Conservation (phyloP, 2,329 filamentous ascomycete genomes). For the Claviceps humidiphila region DNA sequence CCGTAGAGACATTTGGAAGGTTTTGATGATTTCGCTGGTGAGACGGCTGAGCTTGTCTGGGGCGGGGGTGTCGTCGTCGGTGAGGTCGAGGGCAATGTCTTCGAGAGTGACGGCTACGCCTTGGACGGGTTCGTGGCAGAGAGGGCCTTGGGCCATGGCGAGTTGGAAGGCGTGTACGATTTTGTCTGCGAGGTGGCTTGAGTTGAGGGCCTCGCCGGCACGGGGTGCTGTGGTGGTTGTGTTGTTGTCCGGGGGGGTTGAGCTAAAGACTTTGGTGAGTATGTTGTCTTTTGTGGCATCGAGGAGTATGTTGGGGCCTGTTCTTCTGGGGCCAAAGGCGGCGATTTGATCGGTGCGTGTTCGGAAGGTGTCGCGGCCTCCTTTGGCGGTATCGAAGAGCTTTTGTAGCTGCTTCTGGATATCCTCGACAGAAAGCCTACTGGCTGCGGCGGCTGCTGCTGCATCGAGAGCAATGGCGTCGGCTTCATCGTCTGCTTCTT, state of each 20-base stretch:
- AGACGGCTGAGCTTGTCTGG: slow-evolving; percentile 62
- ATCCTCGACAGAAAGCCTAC: slow-evolving; percentile 56
- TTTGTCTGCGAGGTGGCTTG: slow-evolving; percentile 73
- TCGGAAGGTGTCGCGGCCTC: slow-evolving; percentile 61
- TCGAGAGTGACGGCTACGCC: slow-evolving; percentile 87
- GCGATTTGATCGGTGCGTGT: slow-evolving; percentile 66
- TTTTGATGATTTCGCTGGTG: slow-evolving; percentile 87
- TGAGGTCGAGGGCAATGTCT: slow-evolving; percentile 50
- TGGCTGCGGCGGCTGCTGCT: slow-evolving; percentile 43
- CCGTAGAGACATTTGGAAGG: slow-evolving; percentile 70
- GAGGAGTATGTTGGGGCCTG: slow-evolving; percentile 79
- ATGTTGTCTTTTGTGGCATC: slow-evolving; percentile 63
- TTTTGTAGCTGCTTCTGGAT: slow-evolving; percentile 61
- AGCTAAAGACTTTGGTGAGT: slow-evolving; percentile 55
- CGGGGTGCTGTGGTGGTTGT: slow-evolving; percentile 18
- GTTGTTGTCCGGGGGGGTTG: slow-evolving; percentile 16
- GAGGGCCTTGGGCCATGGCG: slow-evolving; percentile 72
- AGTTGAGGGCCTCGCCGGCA: slow-evolving; percentile 37
- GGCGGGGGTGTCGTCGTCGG: slow-evolving; percentile 40
- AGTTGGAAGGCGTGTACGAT: slow-evolving; percentile 91
- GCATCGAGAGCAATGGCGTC: slow-evolving; percentile 38
- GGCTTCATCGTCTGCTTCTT: slow-evolving; percentile 14
- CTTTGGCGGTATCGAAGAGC: slow-evolving; percentile 58
- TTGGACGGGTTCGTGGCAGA: slow-evolving; percentile 88
- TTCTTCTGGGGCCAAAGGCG: slow-evolving; percentile 77